Evolutionary conservation across 1,139 yeast genomes (phyloP).

Genomic region (Yamadazyma kanchanaburiensis): DNA sequence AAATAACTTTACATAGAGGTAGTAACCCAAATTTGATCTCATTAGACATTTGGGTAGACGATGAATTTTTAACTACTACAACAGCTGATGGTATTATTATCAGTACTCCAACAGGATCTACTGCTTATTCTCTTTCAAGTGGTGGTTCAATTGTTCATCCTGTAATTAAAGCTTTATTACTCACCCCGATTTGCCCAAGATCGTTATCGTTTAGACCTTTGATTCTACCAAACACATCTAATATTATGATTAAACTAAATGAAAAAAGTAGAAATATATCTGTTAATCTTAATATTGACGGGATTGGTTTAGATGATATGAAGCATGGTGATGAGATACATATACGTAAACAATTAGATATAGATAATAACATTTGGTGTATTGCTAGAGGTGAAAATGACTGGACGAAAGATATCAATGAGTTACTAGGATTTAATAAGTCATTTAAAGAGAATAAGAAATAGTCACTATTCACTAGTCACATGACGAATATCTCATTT

Average conservation of each 20-base stretch:
- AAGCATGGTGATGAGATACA: slow-evolving; percentile 77
- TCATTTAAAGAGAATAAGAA: slow-evolving; percentile 47
- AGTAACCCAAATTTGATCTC: slow-evolving; percentile 82
- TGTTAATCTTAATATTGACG: slow-evolving; percentile 71
- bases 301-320: slow-evolving; percentile 67
- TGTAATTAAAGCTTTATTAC: slow-evolving; percentile 71
- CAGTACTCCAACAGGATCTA: slow-evolving; percentile 92
- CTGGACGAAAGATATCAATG: slow-evolving; percentile 89
- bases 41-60: slow-evolving; percentile 77
- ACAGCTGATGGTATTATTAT: slow-evolving; percentile 87
- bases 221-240: slow-evolving; percentile 70
- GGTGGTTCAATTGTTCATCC: slow-evolving; percentile 96
- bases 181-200: slow-evolving; percentile 90
- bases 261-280: slow-evolving; percentile 38
- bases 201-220: slow-evolving; percentile 85
- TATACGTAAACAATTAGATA: slow-evolving; percentile 27
- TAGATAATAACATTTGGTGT: slow-evolving; percentile 76
- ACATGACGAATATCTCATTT: no score
- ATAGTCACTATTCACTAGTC: no score
- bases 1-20: slow-evolving; percentile 83
- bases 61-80: slow-evolving; percentile 79
- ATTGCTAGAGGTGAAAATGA: slow-evolving; percentile 79
- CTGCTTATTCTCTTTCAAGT: slow-evolving; percentile 85
- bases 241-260: slow-evolving; percentile 65
- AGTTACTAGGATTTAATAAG: slow-evolving; percentile 82